Evolutionary conservation across 805 yeast species (phyloP).

Genomic region (Soucietia sequanensis): DNA sequence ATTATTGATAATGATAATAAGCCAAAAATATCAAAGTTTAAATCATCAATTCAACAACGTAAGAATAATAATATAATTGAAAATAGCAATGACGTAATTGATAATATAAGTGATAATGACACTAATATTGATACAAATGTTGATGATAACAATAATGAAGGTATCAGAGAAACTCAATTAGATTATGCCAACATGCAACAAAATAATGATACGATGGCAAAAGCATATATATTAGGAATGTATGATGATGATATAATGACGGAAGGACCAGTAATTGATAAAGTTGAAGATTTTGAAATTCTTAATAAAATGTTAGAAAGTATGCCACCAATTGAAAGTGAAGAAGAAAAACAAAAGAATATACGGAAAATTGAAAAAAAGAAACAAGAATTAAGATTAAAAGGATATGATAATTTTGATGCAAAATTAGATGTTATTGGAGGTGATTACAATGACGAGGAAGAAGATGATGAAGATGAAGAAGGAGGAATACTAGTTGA

Average conservation of each 20-base stretch:
- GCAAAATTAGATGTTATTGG: neutral
- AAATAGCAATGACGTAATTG: neutral
- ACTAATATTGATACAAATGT: constrained; percentile 1
- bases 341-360: constrained; percentile 6
- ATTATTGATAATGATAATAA: constrained; percentile 7
- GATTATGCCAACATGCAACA: constrained; percentile 40
- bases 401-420: constrained; percentile 19
- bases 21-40: constrained; percentile 3
- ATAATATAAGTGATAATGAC: constrained; percentile 1
- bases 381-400: constrained; percentile 5
- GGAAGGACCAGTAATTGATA: constrained; percentile 55
- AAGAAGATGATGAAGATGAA: constrained; percentile 36
- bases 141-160: constrained; percentile 6
- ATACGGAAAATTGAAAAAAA: constrained; percentile 4
- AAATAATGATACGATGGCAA: constrained; percentile 57
- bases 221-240: constrained; percentile 57
- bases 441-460: constrained; percentile 29
- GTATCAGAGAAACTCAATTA: constrained; percentile 23
- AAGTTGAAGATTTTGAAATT: constrained; percentile 51
- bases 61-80: neutral
- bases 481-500: constrained; percentile 41
- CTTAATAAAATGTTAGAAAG: constrained; percentile 49
- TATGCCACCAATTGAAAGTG: constrained; percentile 14
- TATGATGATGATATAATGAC: constrained; percentile 61
- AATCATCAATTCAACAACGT: too few relatives aligned